A percentile compares a stretch with the other conserved stretches of the same genome.
Evolutionary conservation across 1,284 basidiomycete species (phyloP).

Genomic region (Fomitiporia mediterranea): DNA sequence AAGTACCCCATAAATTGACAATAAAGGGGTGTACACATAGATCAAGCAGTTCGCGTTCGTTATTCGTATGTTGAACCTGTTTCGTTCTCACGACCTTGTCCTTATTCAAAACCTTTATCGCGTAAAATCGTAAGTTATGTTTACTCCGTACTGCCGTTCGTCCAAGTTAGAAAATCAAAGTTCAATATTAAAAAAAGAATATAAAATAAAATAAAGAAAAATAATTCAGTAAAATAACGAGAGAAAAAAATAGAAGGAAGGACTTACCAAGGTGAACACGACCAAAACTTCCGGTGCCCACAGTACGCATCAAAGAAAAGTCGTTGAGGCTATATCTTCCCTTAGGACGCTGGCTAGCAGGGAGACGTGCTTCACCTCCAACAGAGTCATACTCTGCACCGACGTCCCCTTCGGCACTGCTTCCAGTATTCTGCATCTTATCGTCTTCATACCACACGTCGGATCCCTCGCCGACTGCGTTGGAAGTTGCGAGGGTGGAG

Average conservation of each 20-base stretch:
- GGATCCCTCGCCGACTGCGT: background rate
- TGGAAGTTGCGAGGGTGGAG: conserved; percentile 18
- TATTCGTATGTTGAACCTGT: conserved; percentile 97
- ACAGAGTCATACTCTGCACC: background rate
- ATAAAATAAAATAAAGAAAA: no score
- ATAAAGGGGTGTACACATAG: conserved; percentile 94
- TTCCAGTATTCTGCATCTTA: conserved; percentile 1
- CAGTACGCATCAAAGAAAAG: conserved; percentile 72
- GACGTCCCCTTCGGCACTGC: background rate
- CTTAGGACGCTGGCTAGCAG: conserved; percentile 40
- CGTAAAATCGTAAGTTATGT: conserved; percentile 91
- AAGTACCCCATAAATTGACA: conserved; percentile 97
- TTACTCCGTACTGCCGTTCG: conserved; percentile 80
- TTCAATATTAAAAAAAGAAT: background rate
- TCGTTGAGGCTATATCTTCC: conserved; percentile 66
- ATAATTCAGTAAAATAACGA: no score
- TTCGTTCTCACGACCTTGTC: conserved; percentile 95
- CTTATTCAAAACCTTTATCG: conserved; percentile 92
- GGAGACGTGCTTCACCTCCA: conserved; percentile 2
- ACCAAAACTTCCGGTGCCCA: conserved; percentile 94
- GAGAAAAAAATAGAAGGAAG: conserved; percentile 6
- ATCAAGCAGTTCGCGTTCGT: conserved; percentile 88
- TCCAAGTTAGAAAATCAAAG: no score
- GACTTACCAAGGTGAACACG: conserved; percentile 83
- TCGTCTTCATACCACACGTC: conserved; percentile 18